Base-by-base conservation (phyloP, 1,284 basidiomycete species). In the Chalciporus piperatoides region DNA sequence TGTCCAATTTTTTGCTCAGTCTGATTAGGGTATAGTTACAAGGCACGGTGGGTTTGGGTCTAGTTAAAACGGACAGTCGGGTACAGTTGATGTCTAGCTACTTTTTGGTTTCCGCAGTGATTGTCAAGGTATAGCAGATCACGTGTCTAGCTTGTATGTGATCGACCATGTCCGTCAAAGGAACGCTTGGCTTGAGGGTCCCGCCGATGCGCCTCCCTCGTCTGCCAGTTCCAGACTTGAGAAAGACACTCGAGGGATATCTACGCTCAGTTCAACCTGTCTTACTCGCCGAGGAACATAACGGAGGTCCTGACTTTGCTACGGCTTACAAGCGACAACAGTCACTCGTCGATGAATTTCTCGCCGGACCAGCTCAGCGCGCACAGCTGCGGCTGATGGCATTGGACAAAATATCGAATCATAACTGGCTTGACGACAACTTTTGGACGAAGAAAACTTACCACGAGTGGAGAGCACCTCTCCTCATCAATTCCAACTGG, bases 361-460 rank as follows among this genome's bases (percentile, higher is more conserved):
- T 68, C 41, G 41, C 62, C 2, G 56, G 55, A 9, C 59, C 63
- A 0, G 64, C 48, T 4, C 46, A 25, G 5, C 54, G 46, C 11
- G 64, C 50, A 17, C 94, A 98, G 68, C 82, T 90, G 49, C 79
- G 95, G 44, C 73, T 99, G 46, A 73, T 84, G 61, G 57, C 90
- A 47, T 80, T 98, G 41, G 93, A 97, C 71, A 82, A 80, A 59
- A 74, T 77, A 2, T 95, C 93, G 6, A 90, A 91, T 0, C 78
- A 88, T 69, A 97, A 97, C 68, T 98, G 96, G 96, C 80, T 99
- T 11, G 84, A 97, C 60, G 95, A 98, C 70, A 92, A 91, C 48
- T 88, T 95, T 61, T 98, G 96, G 96, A 74, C 86, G 50, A 84
- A 88, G 58, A 87, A 90, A 58, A 86, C 92, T 0, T 99, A 98